Percentiles rank a stretch among this genome's conserved stretches.
Conservation (phyloP, 2,329 filamentous ascomycete genomes). For the Didymella segeticola region DNA sequence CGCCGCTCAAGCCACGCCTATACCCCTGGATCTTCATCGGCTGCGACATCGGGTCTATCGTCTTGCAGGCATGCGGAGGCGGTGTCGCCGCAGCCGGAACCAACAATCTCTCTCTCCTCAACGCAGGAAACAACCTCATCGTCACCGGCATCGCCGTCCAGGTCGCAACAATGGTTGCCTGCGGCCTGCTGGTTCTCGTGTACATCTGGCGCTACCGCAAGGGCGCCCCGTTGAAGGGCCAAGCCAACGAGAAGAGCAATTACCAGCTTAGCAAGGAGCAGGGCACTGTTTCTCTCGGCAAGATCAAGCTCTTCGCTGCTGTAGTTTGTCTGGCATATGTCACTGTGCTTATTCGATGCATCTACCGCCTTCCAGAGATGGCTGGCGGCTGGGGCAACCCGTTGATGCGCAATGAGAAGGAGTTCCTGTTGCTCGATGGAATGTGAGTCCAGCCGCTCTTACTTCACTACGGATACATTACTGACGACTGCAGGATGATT, state of each 20-base stretch:
- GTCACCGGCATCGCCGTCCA: constrained; percentile 63
- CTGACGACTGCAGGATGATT: constrained; percentile 33
- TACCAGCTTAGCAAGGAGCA: constrained; percentile 33
- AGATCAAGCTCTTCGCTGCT: constrained; percentile 30
- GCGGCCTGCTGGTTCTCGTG: constrained; percentile 48
- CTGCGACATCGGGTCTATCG: constrained; percentile 62
- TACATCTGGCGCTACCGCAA: constrained; percentile 41
- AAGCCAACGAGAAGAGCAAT: constrained; percentile 31
- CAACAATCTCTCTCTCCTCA: constrained; percentile 43
- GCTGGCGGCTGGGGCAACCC: constrained; percentile 52
- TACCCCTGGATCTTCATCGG: constrained; percentile 66
- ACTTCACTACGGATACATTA: not conserved
- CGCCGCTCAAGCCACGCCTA: constrained; percentile 46
- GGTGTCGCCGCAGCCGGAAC: constrained; percentile 54
- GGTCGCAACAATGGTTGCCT: constrained; percentile 59
- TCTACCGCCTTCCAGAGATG: constrained; percentile 57
- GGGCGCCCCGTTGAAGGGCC: constrained; percentile 11
- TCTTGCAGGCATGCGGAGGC: constrained; percentile 63
- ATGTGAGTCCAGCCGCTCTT: constrained; percentile 27
- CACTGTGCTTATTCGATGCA: constrained; percentile 55
- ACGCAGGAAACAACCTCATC: constrained; percentile 60
- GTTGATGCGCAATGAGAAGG: constrained; percentile 54
- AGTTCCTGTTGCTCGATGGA: constrained; percentile 58
- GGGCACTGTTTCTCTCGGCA: constrained; percentile 22
- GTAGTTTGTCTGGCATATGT: constrained; percentile 48